Conservation (phyloP, 768 basidiomycete genomes). For the Lactarius deliciosus region DNA sequence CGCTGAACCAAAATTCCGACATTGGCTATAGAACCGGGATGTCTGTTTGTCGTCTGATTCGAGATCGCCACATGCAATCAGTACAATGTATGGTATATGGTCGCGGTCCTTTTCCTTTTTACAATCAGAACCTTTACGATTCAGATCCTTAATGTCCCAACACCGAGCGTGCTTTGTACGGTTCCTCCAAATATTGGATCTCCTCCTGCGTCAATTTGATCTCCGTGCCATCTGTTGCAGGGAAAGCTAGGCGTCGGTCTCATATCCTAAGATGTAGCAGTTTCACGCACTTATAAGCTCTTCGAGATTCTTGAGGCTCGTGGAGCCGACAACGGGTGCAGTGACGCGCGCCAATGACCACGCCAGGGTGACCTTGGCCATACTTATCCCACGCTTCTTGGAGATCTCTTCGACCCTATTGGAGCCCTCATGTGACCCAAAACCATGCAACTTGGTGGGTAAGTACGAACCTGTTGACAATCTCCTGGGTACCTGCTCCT, state of each 20-base stretch:
- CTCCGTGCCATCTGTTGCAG: conserved; percentile 13
- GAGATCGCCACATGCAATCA: too few species aligned
- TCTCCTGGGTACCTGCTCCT: conserved; percentile 16
- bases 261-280: neutral
- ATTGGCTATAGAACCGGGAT: too few species aligned
- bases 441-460: too few species aligned
- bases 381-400: conserved; percentile 39
- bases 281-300: conserved; percentile 24
- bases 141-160: conserved; percentile 2
- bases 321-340: conserved; percentile 23
- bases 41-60: too few species aligned
- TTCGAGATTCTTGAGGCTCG: conserved; percentile 25
- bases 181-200: conserved; percentile 24
- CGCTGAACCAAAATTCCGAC: too few species aligned
- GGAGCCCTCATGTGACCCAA: neutral
- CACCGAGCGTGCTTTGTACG: conserved; percentile 26
- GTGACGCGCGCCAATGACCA: conserved; percentile 29
- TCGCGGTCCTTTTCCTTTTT: too few species aligned
- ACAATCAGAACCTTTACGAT: neutral
- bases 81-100: too few species aligned
- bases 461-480: conserved; percentile 20
- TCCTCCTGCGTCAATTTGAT: conserved; percentile 21
- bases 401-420: conserved; percentile 44
- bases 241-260: neutral
- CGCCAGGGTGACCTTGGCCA: conserved; percentile 46